Conservation (phyloP, 306 rosid species). For the Vigna mungo region DNA sequence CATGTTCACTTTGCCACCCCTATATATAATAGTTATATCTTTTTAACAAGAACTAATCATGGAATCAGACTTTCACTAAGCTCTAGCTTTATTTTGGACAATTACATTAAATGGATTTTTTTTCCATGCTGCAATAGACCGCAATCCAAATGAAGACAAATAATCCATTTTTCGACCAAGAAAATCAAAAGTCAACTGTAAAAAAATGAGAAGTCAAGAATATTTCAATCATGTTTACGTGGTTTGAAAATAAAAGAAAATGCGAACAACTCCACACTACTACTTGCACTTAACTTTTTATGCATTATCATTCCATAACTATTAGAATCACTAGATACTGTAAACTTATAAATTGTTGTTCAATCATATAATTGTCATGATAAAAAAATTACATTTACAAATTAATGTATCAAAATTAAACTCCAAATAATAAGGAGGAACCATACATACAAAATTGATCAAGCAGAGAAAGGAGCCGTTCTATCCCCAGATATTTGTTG, state of each 20-base stretch:
- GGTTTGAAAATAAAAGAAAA: not conserved
- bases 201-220: not conserved
- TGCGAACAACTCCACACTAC: no score
- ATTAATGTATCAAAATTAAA: not conserved
- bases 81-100: no score
- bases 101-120: no score
- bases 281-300: not conserved
- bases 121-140: not conserved
- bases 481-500: slow-evolving; percentile 24
- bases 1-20: no score
- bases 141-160: not conserved
- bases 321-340: not conserved
- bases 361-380: not conserved
- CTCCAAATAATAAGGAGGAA: not conserved
- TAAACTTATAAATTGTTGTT: not conserved
- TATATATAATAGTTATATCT: no score
- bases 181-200: not conserved
- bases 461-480: slow-evolving; percentile 33
- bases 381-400: not conserved
- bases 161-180: not conserved
- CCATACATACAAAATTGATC: slow-evolving; percentile 49
- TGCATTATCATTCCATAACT: not conserved
- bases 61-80: no score
- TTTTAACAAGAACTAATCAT: no score
- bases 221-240: not conserved